Evolutionary conservation across 306 rosid genomes (phyloP).

Genomic region (Cicer pinnatifidum): DNA sequence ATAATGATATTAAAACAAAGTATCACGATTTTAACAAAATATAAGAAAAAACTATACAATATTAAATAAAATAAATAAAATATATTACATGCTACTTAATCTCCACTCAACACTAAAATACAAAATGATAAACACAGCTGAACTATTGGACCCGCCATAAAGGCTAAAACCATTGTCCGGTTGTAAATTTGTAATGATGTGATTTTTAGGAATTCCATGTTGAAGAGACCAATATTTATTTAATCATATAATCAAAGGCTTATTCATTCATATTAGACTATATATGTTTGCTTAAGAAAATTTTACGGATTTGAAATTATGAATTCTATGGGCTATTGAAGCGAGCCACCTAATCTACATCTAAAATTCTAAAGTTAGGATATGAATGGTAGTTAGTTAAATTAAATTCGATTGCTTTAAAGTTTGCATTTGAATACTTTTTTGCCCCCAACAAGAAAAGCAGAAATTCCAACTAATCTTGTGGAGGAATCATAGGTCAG

Average conservation of each 20-base stretch:
- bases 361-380: conserved; percentile 30
- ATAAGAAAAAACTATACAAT: not conserved
- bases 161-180: conserved; percentile 21
- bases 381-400: conserved; percentile 37
- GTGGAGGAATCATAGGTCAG: conserved; percentile 31
- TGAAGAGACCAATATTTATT: conserved; percentile 24
- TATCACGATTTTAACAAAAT: not conserved
- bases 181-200: conserved; percentile 37
- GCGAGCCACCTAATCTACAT: conserved; percentile 44
- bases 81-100: conserved; percentile 19
- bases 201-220: conserved; percentile 42
- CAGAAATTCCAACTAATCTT: conserved; percentile 34
- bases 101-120: conserved; percentile 5
- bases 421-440: conserved; percentile 32
- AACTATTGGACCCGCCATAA: conserved; percentile 16
- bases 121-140: conserved; percentile 23
- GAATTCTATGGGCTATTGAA: conserved; percentile 36
- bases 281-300: not conserved
- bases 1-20: not conserved
- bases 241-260: conserved; percentile 39
- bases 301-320: conserved; percentile 2
- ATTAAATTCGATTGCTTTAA: conserved; percentile 43
- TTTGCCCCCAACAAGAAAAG: conserved; percentile 42
- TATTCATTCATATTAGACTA: conserved; percentile 30
- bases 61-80: not conserved